Evolutionary conservation across 1,139 yeast species (phyloP).

Genomic region (Magnusiomyces clavatus): DNA sequence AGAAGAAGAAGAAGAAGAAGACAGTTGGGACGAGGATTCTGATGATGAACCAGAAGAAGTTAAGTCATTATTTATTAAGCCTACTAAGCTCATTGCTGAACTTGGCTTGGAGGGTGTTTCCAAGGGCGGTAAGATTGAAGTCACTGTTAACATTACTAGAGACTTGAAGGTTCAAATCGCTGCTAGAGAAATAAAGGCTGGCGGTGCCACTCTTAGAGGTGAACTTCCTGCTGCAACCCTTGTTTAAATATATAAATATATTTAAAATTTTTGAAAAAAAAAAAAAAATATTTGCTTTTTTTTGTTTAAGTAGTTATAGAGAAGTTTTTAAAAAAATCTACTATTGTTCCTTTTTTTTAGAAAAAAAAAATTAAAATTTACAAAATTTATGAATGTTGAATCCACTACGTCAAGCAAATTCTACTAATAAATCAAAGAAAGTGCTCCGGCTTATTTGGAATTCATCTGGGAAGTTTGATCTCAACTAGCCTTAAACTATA

Average conservation of each 20-base stretch:
- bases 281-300: neutral
- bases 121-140: slow-evolving; percentile 64
- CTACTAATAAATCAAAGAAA: too few relatives aligned
- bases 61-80: slow-evolving; percentile 64
- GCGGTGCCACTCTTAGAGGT: slow-evolving; percentile 36
- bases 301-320: too few relatives aligned
- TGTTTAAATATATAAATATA: slow-evolving; percentile 11
- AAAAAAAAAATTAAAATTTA: too few relatives aligned
- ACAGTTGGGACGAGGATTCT: slow-evolving; percentile 44
- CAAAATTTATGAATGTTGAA: too few relatives aligned
- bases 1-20: slow-evolving; percentile 51
- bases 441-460: too few relatives aligned
- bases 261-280: neutral
- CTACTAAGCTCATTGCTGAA: slow-evolving; percentile 73
- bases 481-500: too few relatives aligned
- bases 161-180: slow-evolving; percentile 77
- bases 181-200: slow-evolving; percentile 75
- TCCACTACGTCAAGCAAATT: too few relatives aligned
- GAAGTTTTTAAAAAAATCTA: too few relatives aligned
- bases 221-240: slow-evolving; percentile 21
- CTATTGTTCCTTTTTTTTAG: too few relatives aligned
- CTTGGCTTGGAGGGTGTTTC: slow-evolving; percentile 66
- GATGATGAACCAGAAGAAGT: slow-evolving; percentile 75
- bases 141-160: slow-evolving; percentile 73
- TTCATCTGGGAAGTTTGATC: too few relatives aligned